Percentiles rank a stretch among this genome's conserved stretches.
These are phyloP conservation scores for Penicillium sp. DNA, from an alignment of 2,329 filamentous ascomycete species.

Conservation along the genomic window DNA sequence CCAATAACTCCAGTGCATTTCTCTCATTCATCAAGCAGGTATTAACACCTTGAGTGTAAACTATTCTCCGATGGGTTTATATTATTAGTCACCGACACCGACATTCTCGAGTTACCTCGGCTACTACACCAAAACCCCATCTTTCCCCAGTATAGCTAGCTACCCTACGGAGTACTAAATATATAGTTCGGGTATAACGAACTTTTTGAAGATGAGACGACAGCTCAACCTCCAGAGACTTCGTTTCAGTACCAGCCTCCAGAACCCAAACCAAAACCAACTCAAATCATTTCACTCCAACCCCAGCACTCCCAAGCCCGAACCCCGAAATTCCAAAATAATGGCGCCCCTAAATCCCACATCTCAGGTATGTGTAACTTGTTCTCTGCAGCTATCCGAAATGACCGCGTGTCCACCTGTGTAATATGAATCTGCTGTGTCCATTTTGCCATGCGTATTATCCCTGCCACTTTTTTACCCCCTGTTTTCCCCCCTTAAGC, in stretches of 20 bases:
- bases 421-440: slow-evolving; percentile 1
- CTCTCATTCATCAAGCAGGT: background rate
- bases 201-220: slow-evolving; percentile 1
- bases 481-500: background rate
- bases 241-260: background rate
- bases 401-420: slow-evolving; percentile 7
- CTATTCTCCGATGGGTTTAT: background rate
- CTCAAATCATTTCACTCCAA: background rate
- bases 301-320: background rate
- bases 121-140: background rate
- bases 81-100: slow-evolving; percentile 7
- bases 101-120: slow-evolving; percentile 10
- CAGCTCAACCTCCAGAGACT: background rate
- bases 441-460: slow-evolving; percentile 7
- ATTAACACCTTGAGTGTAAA: background rate
- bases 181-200: background rate
- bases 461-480: background rate
- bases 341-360: slow-evolving; percentile 29
- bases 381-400: slow-evolving; percentile 9
- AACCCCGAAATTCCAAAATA: background rate
- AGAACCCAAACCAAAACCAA: background rate
- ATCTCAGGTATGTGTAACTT: slow-evolving; percentile 25
- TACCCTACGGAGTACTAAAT: background rate
- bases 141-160: slow-evolving; percentile 3
- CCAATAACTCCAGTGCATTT: background rate